phyloP scores from a whole-genome alignment of 148 eudicot genomes.

The Arbutus unedo region DNA sequence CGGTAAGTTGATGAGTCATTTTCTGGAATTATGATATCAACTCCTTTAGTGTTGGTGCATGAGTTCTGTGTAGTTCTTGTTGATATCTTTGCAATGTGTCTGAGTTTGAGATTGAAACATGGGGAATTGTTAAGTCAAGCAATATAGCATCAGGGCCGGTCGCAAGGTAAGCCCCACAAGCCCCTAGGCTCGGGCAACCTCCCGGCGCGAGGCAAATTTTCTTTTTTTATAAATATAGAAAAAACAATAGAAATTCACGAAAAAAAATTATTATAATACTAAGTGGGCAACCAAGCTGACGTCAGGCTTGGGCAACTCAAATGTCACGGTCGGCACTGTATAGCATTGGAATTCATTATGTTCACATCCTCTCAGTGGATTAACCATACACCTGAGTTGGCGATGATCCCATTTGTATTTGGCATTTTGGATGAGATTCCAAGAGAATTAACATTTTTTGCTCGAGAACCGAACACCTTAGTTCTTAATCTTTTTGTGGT shows the following conservation, averaged over 20 bases:
- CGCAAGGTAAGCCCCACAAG: too few species aligned
- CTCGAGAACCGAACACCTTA: neutral
- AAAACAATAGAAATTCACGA: too few species aligned
- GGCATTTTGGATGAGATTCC: neutral
- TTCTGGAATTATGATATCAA: neutral
- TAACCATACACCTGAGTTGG: neutral
- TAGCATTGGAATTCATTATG: neutral
- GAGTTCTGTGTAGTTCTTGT: neutral
- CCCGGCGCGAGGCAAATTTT: too few species aligned
- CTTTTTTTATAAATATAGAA: too few species aligned
- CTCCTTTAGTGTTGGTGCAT: neutral
- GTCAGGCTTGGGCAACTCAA: too few species aligned
- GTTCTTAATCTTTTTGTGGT: neutral
- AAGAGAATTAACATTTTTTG: neutral
- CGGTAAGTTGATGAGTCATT: conserved; percentile 35
- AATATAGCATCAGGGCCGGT: neutral
- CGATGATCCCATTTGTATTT: neutral
- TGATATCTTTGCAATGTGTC: neutral
- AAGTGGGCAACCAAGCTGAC: too few species aligned
- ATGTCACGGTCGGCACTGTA: too few species aligned
- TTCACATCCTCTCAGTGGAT: neutral
- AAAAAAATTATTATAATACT: too few species aligned
- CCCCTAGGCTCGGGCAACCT: too few species aligned
- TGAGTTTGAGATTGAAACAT: neutral
- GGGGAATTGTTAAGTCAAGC: neutral